Base-by-base conservation (phyloP, 2,329 filamentous ascomycete species). In the Aureobasidium sp. region DNA sequence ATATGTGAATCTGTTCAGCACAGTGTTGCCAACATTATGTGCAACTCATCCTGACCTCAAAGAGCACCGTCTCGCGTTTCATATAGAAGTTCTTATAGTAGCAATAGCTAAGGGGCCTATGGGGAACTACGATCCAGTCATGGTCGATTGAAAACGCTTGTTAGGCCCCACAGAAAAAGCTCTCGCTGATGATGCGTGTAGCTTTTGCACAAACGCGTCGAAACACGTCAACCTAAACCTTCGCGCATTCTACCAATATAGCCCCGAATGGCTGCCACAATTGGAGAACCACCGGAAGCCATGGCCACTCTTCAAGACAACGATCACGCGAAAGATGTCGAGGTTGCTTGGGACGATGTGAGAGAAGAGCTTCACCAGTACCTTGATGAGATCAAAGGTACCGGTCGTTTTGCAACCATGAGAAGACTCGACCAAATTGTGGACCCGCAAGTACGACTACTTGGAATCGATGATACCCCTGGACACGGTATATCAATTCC, bases 401-500 rank as follows among this genome's bases (percentile, higher is more conserved):
- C 32, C 14, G 54, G 42, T n/a, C 14, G 21, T 34, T 39, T 59
- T 16, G 54, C 54, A 48, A 59, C 54, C 21, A 59, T 47, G 3
- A 39, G 16, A 37, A 58, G 30, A 29, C 54, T 58, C 14, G 54
- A 47, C 13, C 11, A 16, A 25, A 7, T 37, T 2, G 30, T 37
- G 8, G 29, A 58, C 13, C 54, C 54, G 1, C 41, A 39, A 16
- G 42, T 58, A n/a, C 41, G 42, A 41, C 25, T 55, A 8, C 7
- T 16, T 13, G 41, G 21, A 21, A 39, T 11, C 0, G 21, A 58
- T 13, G 41, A 32, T 45, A 5, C 32, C 9, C 32, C 54, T 39
- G 54, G 7, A 9, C 42, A 48, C 8, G 54, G 44, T 5, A 65
- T 64, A 29, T 30, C 42, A 5, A 32, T 65, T 53, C 63, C 64